Evolutionary conservation across 1,139 yeast species (phyloP).

Genomic region (Kluyveromyces sp.): DNA sequence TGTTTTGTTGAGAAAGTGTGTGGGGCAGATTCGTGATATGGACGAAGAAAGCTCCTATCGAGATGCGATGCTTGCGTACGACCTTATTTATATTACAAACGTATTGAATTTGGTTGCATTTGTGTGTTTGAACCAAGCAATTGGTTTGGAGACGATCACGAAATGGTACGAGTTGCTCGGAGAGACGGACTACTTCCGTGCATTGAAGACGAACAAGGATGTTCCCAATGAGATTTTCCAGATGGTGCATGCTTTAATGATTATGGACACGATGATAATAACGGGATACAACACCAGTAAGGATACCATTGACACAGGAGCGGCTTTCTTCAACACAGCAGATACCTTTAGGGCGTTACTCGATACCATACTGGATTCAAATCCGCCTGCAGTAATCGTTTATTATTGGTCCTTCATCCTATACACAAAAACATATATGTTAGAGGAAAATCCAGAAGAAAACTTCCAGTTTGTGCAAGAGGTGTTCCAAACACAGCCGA

Average conservation of each 20-base stretch:
- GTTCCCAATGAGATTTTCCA: conserved; percentile 33
- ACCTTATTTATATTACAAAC: conserved; percentile 35
- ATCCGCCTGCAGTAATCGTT: conserved; percentile 42
- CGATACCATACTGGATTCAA: conserved; percentile 30
- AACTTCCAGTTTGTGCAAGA: conserved; percentile 22
- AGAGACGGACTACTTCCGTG: conserved; percentile 35
- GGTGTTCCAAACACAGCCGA: conserved; percentile 18
- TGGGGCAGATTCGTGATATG: conserved; percentile 6
- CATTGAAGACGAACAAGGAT: conserved; percentile 16
- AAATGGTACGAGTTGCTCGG: conserved; percentile 55
- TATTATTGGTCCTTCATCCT: conserved; percentile 69
- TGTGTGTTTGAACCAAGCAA: conserved; percentile 30
- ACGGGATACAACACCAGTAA: conserved; percentile 47
- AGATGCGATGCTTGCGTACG: conserved; percentile 35
- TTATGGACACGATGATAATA: conserved; percentile 43
- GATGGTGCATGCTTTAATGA: conserved; percentile 41
- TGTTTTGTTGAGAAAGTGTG: conserved; percentile 15
- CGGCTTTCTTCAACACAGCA: conserved; percentile 40
- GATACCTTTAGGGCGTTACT: conserved; percentile 36
- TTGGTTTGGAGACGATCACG: conserved; percentile 28
- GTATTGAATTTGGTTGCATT: conserved; percentile 36
- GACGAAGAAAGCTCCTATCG: conserved; percentile 12
- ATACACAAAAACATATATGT: conserved; percentile 45
- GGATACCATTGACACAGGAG: conserved; percentile 33
- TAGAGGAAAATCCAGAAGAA: conserved; percentile 35